phyloP scores from a whole-genome alignment of 2,329 filamentous ascomycete species.

The Dactylellina leptospora region DNA sequence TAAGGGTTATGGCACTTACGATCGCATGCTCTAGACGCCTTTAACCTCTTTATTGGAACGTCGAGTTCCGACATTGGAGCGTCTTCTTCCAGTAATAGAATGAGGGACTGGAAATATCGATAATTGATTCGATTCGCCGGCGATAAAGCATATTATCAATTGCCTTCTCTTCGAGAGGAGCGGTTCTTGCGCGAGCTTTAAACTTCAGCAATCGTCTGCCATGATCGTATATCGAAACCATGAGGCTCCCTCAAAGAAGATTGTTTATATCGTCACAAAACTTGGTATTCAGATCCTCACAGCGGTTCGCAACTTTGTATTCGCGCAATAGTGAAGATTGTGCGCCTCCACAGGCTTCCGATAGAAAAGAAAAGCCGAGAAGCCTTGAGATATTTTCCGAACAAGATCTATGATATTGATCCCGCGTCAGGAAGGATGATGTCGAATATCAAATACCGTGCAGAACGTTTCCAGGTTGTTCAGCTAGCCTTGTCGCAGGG shows the following conservation, averaged over 20 bases:
- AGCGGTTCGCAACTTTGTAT: conserved; percentile 29
- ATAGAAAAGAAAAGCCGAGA: conserved; percentile 21
- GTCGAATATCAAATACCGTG: conserved; percentile 15
- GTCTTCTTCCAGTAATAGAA: conserved; percentile 7
- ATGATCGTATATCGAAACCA: conserved; percentile 29
- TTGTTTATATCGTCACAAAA: conserved; percentile 38
- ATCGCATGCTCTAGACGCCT: conserved; percentile 55
- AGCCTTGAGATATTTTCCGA: conserved; percentile 24
- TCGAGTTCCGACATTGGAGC: conserved; percentile 54
- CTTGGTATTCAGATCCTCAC: conserved; percentile 11
- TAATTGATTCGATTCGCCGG: conserved; percentile 24
- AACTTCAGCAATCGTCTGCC: conserved; percentile 36
- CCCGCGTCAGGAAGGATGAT: conserved; percentile 10
- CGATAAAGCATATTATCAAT: conserved; percentile 39
- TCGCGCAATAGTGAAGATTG: conserved; percentile 4
- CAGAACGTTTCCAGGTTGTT: conserved; percentile 9
- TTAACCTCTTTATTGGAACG: conserved; percentile 54
- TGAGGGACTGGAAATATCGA: conserved; percentile 28
- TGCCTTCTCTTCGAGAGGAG: conserved; percentile 26
- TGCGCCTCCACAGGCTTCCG: conserved; percentile 10
- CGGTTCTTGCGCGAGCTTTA: conserved; percentile 28
- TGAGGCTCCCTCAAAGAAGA: not conserved
- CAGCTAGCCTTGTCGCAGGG: conserved; percentile 11
- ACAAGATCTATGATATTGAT: conserved; percentile 21
- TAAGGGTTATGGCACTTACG: conserved; percentile 51